These are phyloP conservation scores for Zasmidium citrigriseum DNA, from an alignment of 2,329 filamentous ascomycete genomes.

Conservation along the genomic window DNA sequence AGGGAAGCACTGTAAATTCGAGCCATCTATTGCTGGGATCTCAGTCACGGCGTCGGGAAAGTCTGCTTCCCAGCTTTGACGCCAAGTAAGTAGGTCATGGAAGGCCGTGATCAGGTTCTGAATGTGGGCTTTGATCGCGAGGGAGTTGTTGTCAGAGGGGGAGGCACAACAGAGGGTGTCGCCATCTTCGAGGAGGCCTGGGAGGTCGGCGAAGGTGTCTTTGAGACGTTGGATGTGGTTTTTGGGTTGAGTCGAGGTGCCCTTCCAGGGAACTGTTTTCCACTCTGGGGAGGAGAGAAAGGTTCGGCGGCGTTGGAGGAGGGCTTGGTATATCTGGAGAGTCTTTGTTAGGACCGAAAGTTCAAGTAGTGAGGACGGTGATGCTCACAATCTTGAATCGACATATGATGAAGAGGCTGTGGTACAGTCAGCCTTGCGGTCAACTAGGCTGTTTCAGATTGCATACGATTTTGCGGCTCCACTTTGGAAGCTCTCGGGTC, in stretches of 20 bases:
- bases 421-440: background rate
- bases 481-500: background rate
- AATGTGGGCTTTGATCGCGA: background rate
- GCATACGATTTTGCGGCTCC: background rate
- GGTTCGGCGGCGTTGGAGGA: background rate
- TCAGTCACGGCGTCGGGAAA: background rate
- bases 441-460: background rate
- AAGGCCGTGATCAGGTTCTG: background rate
- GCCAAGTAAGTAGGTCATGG: background rate
- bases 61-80: background rate
- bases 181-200: background rate
- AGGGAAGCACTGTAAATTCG: background rate
- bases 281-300: background rate
- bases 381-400: background rate
- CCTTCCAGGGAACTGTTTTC: background rate
- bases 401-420: background rate
- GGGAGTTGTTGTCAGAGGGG: background rate
- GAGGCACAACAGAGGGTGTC: background rate
- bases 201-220: background rate
- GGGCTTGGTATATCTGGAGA: background rate
- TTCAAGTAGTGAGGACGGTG: background rate
- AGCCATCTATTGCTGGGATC: background rate
- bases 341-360: background rate
- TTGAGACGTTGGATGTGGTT: background rate
- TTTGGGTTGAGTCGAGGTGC: background rate